Percentiles rank a stretch among this genome's conserved stretches.
Evolutionary conservation across 768 basidiomycete genomes (phyloP).

Genomic region (Suillus luteus): DNA sequence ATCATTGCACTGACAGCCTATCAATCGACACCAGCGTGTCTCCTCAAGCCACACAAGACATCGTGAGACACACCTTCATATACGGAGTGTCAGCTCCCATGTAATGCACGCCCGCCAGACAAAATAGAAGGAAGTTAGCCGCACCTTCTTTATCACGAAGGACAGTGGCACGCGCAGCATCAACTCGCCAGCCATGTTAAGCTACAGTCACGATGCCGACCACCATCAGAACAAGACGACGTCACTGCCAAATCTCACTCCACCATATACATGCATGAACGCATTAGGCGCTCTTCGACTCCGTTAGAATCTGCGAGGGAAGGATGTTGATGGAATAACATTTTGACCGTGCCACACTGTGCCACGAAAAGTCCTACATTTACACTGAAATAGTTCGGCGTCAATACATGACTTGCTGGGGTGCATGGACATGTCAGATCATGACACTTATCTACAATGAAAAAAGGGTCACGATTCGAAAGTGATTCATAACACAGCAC

Average conservation of each 20-base stretch:
- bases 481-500: conserved; percentile 6
- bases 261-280: background rate
- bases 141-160: background rate
- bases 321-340: background rate
- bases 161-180: background rate
- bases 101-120: too few species aligned
- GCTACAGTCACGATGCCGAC: too few species aligned
- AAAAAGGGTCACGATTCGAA: background rate
- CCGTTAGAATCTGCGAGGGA: conserved; percentile 9
- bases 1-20: background rate
- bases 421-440: background rate
- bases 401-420: background rate
- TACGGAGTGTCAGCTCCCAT: too few species aligned
- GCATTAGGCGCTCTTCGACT: conserved; percentile 1
- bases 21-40: too few species aligned
- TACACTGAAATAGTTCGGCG: too few species aligned
- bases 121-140: background rate
- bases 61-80: too few species aligned
- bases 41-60: too few species aligned
- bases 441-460: background rate
- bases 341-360: too few species aligned
- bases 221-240: background rate
- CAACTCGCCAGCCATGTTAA: background rate
- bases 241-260: background rate
- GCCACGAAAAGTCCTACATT: too few species aligned